These are phyloP conservation scores for Artomyces pyxidatus DNA, from an alignment of 768 basidiomycete species.

Conservation along the genomic window DNA sequence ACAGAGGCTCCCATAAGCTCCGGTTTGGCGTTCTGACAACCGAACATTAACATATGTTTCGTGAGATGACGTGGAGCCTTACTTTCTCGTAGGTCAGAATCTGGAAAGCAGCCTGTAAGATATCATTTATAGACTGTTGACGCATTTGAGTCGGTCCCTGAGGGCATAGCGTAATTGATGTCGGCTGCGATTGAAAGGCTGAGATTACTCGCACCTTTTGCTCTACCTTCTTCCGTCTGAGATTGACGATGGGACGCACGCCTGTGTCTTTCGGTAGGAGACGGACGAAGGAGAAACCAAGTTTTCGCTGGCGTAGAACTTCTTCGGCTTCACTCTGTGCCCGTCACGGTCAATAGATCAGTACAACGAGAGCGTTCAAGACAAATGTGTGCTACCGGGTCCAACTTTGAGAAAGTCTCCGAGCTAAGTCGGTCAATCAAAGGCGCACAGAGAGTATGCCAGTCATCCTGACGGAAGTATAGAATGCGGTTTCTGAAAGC, in stretches of 20 bases:
- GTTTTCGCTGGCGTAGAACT: conserved; percentile 58
- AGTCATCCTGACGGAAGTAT: conserved; percentile 94
- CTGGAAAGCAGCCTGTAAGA: conserved; percentile 76
- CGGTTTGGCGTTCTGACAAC: conserved; percentile 48
- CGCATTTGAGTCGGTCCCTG: conserved; percentile 11
- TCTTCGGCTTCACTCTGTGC: conserved; percentile 53
- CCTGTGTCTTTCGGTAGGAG: conserved; percentile 93
- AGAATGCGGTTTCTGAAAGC: conserved; percentile 75
- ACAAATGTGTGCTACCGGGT: conserved; percentile 41
- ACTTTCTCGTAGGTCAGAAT: conserved; percentile 89
- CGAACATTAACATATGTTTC: background rate
- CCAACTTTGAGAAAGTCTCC: conserved; percentile 63
- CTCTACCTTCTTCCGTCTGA: conserved; percentile 46
- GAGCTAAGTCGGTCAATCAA: conserved; percentile 66
- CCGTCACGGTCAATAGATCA: background rate
- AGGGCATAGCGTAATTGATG: background rate
- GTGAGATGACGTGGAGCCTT: conserved; percentile 6
- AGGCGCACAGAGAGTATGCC: conserved; percentile 77
- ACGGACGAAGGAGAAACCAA: conserved; percentile 82
- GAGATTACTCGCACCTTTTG: conserved; percentile 24
- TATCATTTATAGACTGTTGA: conserved; percentile 82
- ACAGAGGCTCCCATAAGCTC: conserved; percentile 73
- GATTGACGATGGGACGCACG: conserved; percentile 89
- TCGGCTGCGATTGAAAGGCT: no score
- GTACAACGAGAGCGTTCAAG: background rate